Base-by-base conservation (phyloP, 352 stramenopile species). In the Globisporangium orthogonon region DNA sequence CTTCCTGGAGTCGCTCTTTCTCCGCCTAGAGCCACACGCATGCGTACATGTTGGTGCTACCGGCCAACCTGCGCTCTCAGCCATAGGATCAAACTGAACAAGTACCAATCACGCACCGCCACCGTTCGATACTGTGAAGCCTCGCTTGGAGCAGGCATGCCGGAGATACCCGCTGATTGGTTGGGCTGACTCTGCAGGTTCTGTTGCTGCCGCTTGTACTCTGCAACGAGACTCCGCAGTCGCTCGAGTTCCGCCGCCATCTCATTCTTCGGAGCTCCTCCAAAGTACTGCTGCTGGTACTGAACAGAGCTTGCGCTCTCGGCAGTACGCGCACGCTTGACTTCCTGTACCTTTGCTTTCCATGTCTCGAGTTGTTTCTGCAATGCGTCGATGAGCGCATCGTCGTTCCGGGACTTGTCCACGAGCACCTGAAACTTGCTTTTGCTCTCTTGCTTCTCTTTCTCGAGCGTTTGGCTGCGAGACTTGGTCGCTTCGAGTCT, bases 391-490 rank as follows among this genome's bases (percentile, higher is more conserved):
- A 94, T 73, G 7, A 94, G 63, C 28, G 76, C 73, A 50, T 94
- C 85, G 53, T 94, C 85, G 54, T 78, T 94, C 35, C 70, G 68
- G 3, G 85, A 93, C 45, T 94, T 94, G 41, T 89, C 79, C 15
- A 91, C 69, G 1, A 94, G 57, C 7, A 91, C 60, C 45, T 87
- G 76, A 10, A 94, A 67, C 44, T 88, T 86, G 39, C 56, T 62
- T 31, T 79, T 85, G 33, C 66, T 73, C 29, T 92, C 78, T 23
- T 79, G 69, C 29, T 82, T 81, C 39, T 94, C 83, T 43, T 87
- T 78, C 50, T 95, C 85, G 7, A 95, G 69, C 18, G 80, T 87
- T 47, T 89, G 74, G 7, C 61, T 61, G 7, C 85, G 77, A 14
- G 81, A 81, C 39, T 86, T 87, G 43, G 86, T 31, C 7, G 71